Evolutionary conservation across 306 rosid genomes (phyloP), one percentile per base, ranked within the genome.

Genomic region (Begonia masoniana): DNA sequence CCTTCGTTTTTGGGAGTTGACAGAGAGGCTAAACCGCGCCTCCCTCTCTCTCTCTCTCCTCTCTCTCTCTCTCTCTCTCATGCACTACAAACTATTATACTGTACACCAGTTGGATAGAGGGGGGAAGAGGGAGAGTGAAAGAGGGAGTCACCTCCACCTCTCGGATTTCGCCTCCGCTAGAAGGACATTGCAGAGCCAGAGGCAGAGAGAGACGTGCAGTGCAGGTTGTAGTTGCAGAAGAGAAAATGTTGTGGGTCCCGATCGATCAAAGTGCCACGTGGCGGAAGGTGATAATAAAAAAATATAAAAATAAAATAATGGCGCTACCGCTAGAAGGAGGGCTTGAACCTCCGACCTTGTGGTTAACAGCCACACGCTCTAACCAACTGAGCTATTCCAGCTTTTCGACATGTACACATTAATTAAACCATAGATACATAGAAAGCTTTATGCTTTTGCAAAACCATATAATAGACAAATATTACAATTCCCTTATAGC

Each of bases 1-100:
- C 77, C 31, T 48, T 24, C 52, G 58, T 69, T 65, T 31, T 63
- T 61, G 69, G 63, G 68, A 56, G 1, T 52, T 61, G 74, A 70
- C 76, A 64, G 79, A 43, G 43, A 39, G 63, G 70, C 10, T 51
- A 10, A 31, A 7, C 39, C 7, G 39, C 9, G 39, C 39, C 51
- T 13, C 55, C 26, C 14, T 47, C 46, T 68, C 52, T 51, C 13
- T 13, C 0, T 11, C 43, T 41, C 24, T 57, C 58, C 13, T 13
- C 0, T 11, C 43, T 41, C 24, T 57, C 58, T 24, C 11, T 6
- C 1, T 16, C 43, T n/a, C n/a, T 10, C 42, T 31, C 39, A 31
- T 31, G 39, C 39, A 4, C 39, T 31, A 31, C 8, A 31, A 31
- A 31, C 39, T 31, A 7, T 5, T 31, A 31, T 31, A 31, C 39